Evolutionary conservation across 331 rosid species (phyloP).

Genomic region (Malus hybrid): DNA sequence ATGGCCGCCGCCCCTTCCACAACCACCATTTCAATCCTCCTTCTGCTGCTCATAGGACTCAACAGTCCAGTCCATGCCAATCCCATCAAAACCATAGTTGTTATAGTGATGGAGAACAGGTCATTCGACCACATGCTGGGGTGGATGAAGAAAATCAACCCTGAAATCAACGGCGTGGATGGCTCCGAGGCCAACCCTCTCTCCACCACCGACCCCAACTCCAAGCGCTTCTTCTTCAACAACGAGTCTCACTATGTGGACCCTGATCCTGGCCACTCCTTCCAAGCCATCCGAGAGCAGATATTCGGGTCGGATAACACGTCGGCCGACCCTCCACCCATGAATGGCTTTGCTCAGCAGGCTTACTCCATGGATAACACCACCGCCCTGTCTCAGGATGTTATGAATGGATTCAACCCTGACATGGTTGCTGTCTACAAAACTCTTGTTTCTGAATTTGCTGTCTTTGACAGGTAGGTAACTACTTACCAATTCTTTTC

Average conservation of each 20-base stretch:
- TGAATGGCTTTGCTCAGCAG: constrained; percentile 86
- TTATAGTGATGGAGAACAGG: constrained; percentile 85
- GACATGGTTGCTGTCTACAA: constrained; percentile 49
- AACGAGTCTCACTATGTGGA: constrained; percentile 51
- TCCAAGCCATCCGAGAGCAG: constrained; percentile 76
- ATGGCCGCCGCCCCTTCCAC: neutral
- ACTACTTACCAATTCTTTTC: neutral
- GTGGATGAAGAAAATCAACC: constrained; percentile 82
- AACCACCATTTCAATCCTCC: neutral
- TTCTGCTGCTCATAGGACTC: constrained; percentile 11
- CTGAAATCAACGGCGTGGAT: constrained; percentile 62
- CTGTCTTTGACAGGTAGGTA: constrained; percentile 75
- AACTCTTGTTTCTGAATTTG: constrained; percentile 68
- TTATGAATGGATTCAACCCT: constrained; percentile 76
- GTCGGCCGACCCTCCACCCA: constrained; percentile 48
- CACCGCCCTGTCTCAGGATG: constrained; percentile 37
- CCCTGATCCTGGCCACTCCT: constrained; percentile 93
- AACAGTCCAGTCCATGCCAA: constrained; percentile 7
- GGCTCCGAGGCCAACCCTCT: constrained; percentile 49
- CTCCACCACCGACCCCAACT: constrained; percentile 41
- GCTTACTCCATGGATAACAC: constrained; percentile 73
- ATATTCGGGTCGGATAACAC: constrained; percentile 56
- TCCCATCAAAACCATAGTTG: constrained; percentile 74
- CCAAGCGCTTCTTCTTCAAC: constrained; percentile 38
- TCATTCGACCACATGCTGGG: constrained; percentile 98